Conservation (phyloP, 176 grass and related monocot species). For the Miscanthus lutarioriparius region DNA sequence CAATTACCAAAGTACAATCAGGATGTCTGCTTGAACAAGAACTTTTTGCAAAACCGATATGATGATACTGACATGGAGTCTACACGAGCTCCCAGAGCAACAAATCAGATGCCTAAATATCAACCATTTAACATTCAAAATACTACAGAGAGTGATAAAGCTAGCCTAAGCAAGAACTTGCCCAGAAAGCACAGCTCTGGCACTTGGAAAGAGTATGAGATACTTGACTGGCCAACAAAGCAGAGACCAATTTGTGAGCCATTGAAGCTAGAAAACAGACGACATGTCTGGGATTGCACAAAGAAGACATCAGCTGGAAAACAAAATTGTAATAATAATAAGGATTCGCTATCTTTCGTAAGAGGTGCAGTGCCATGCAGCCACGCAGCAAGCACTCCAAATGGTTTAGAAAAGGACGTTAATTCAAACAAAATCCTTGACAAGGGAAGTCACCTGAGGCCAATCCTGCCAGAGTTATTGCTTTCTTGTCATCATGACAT, state of each 20-base stretch:
- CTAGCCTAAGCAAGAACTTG: background rate
- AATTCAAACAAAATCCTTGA: background rate
- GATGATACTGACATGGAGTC: conserved; percentile 22
- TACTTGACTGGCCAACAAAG: conserved; percentile 8
- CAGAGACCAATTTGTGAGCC: background rate
- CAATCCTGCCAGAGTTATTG: background rate
- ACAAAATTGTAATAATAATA: conserved; percentile 22
- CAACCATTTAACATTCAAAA: conserved; percentile 17
- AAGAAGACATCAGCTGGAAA: conserved; percentile 32
- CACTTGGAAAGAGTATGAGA: background rate
- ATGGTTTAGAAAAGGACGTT: conserved; percentile 8
- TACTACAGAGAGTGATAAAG: background rate
- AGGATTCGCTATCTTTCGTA: conserved; percentile 13
- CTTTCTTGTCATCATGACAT: conserved; percentile 1
- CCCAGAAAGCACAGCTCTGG: conserved; percentile 8
- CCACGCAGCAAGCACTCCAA: background rate
- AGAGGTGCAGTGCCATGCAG: background rate
- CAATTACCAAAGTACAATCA: conserved; percentile 3
- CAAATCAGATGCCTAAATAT: background rate
- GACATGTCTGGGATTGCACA: background rate
- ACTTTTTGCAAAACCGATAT: background rate
- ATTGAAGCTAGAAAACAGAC: conserved; percentile 27
- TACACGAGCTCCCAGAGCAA: background rate
- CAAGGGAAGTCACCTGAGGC: conserved; percentile 5
- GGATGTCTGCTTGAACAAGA: conserved; percentile 38